Evolutionary conservation across 2,329 filamentous ascomycete species (phyloP).

Genomic region (Sporothrix humicola): DNA sequence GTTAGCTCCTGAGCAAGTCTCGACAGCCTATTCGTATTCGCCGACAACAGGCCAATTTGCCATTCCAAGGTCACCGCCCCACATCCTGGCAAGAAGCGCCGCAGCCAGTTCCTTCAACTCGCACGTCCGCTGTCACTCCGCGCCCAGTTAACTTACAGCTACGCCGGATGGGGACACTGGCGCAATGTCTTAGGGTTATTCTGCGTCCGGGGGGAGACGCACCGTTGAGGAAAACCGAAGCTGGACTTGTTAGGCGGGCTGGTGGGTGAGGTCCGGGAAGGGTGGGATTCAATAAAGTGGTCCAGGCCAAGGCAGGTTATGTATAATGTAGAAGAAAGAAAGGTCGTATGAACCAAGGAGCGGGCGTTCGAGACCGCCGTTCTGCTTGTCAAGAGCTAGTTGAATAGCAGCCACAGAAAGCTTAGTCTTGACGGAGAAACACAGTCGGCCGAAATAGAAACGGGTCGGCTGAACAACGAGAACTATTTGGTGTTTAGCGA

Average conservation of each 20-base stretch:
- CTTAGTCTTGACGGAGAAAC: neutral
- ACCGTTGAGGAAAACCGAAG: conserved; percentile 11
- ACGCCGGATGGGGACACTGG: neutral
- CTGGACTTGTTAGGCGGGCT: neutral
- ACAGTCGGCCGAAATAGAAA: conserved; percentile 18
- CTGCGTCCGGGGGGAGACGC: neutral
- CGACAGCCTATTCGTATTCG: conserved; percentile 23
- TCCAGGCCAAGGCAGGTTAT: neutral
- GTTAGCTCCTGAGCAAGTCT: conserved; percentile 6
- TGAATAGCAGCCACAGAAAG: conserved; percentile 15
- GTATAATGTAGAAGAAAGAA: neutral
- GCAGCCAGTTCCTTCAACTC: conserved; percentile 5
- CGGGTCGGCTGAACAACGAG: neutral
- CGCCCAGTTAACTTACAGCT: conserved; percentile 18
- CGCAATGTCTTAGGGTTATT: conserved; percentile 6
- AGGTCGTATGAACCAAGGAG: neutral
- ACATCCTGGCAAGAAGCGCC: conserved; percentile 4
- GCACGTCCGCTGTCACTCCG: conserved; percentile 20
- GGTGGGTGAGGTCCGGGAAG: neutral
- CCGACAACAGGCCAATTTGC: conserved; percentile 7
- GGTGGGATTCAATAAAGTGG: neutral
- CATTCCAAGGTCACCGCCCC: conserved; percentile 1
- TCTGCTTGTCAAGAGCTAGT: conserved; percentile 1
- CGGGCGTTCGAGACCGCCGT: neutral
- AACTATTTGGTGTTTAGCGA: too few relatives aligned